These are phyloP conservation scores for Clarkia xantiana DNA, from an alignment of 345 rosid species.

Conservation along the genomic window DNA sequence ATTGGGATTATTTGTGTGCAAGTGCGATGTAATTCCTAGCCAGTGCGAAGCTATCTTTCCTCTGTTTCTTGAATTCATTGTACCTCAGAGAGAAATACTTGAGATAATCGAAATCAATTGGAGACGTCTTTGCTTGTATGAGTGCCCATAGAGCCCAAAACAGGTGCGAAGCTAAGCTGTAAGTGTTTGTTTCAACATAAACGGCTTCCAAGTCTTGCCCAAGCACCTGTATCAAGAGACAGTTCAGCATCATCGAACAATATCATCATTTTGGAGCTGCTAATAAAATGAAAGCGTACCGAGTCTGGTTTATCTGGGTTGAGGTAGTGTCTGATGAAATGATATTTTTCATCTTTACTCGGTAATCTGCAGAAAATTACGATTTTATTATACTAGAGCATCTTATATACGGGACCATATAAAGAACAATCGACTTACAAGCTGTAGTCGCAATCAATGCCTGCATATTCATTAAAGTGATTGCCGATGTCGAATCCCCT, in stretches of 20 bases:
- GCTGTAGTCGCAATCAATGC: conserved; percentile 87
- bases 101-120: conserved; percentile 71
- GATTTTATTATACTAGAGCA: background rate
- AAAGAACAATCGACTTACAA: conserved; percentile 25
- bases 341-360: conserved; percentile 61
- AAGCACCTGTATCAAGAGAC: conserved; percentile 28
- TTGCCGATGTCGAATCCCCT: conserved; percentile 93
- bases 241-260: background rate
- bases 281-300: conserved; percentile 20
- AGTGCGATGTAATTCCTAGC: conserved; percentile 47
- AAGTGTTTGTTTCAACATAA: conserved; percentile 53
- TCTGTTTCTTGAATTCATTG: conserved; percentile 72
- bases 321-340: conserved; percentile 79
- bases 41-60: conserved; percentile 33
- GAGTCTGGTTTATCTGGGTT: conserved; percentile 52
- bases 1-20: conserved; percentile 9
- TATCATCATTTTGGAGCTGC: background rate
- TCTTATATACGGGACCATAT: too few relatives aligned
- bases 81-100: conserved; percentile 77
- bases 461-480: conserved; percentile 91
- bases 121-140: conserved; percentile 94
- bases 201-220: conserved; percentile 51
- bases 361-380: conserved; percentile 50
- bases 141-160: conserved; percentile 93
- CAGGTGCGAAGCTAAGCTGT: conserved; percentile 66